Evolutionary conservation across 1,139 yeast genomes (phyloP).

Genomic region (Suhomyces choctaworum): DNA sequence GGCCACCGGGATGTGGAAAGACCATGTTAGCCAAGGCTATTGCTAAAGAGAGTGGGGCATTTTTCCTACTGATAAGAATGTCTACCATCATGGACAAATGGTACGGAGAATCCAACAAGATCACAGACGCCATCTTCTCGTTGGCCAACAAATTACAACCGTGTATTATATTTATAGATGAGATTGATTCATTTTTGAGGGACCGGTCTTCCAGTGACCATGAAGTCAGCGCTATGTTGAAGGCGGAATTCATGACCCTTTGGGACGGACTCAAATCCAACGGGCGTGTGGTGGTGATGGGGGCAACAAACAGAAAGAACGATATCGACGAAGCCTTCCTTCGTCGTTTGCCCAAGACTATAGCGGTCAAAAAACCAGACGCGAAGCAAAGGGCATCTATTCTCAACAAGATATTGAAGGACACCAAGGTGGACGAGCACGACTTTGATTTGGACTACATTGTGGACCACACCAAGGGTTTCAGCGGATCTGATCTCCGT

Average conservation of each 20-base stretch:
- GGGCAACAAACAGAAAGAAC: slow-evolving; percentile 90
- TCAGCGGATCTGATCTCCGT: slow-evolving; percentile 88
- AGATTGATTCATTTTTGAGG: slow-evolving; percentile 89
- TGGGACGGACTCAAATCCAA: slow-evolving; percentile 90
- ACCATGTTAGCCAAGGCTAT: slow-evolving; percentile 96
- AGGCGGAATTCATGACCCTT: slow-evolving; percentile 96
- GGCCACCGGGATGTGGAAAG: slow-evolving; percentile 98
- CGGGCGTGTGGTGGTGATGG: slow-evolving; percentile 83
- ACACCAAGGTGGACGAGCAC: slow-evolving; percentile 55
- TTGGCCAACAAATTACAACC: slow-evolving; percentile 90
- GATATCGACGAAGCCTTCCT: slow-evolving; percentile 93
- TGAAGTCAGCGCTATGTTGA: slow-evolving; percentile 92
- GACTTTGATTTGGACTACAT: slow-evolving; percentile 63
- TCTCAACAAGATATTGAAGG: slow-evolving; percentile 62
- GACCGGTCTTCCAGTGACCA: slow-evolving; percentile 86
- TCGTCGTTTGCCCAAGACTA: slow-evolving; percentile 90
- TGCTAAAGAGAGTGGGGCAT: slow-evolving; percentile 91
- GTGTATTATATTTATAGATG: slow-evolving; percentile 93
- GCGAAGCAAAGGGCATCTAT: slow-evolving; percentile 69
- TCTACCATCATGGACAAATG: slow-evolving; percentile 96
- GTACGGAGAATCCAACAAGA: slow-evolving; percentile 96
- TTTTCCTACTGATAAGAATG: slow-evolving; percentile 88
- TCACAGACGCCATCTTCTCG: slow-evolving; percentile 90
- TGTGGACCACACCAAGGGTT: slow-evolving; percentile 67
- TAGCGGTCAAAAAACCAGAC: slow-evolving; percentile 76